These are phyloP conservation scores for Penicillium sp. DNA, from an alignment of 2,329 filamentous ascomycete genomes.

Conservation along the genomic window DNA sequence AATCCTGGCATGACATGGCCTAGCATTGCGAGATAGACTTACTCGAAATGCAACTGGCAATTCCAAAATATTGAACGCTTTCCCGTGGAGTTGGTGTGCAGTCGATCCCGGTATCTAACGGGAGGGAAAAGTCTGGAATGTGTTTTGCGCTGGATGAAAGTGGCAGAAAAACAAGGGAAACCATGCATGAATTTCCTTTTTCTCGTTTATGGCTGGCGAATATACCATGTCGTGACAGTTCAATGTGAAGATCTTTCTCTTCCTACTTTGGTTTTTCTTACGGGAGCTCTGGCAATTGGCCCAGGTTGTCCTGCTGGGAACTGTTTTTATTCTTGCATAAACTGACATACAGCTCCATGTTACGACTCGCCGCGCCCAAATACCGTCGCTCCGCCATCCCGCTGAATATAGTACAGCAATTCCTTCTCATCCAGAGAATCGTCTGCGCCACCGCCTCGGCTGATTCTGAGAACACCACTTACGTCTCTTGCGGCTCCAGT, in stretches of 20 bases:
- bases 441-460: conserved; percentile 48
- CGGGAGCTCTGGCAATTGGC: not conserved
- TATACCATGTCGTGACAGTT: conserved; percentile 37
- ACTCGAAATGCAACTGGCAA: conserved; percentile 33
- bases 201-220: conserved; percentile 36
- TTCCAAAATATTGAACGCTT: conserved; percentile 31
- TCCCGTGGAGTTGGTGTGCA: conserved; percentile 36
- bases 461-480: conserved; percentile 77
- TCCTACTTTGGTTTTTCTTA: conserved; percentile 12
- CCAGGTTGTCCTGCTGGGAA: not conserved
- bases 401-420: conserved; percentile 72
- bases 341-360: conserved; percentile 3
- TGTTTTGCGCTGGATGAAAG: conserved; percentile 20
- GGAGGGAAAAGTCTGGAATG: conserved; percentile 27
- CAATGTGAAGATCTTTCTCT: conserved; percentile 35
- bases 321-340: not conserved
- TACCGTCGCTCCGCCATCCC: conserved; percentile 73
- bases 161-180: conserved; percentile 32
- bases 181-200: conserved; percentile 37
- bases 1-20: conserved; percentile 37
- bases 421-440: conserved; percentile 55
- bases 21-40: conserved; percentile 32
- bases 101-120: conserved; percentile 23
- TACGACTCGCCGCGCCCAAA: conserved; percentile 71
- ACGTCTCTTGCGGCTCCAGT: conserved; percentile 88